phyloP scores from a whole-genome alignment of 352 stramenopile genomes.

The Phytophthora citricola region DNA sequence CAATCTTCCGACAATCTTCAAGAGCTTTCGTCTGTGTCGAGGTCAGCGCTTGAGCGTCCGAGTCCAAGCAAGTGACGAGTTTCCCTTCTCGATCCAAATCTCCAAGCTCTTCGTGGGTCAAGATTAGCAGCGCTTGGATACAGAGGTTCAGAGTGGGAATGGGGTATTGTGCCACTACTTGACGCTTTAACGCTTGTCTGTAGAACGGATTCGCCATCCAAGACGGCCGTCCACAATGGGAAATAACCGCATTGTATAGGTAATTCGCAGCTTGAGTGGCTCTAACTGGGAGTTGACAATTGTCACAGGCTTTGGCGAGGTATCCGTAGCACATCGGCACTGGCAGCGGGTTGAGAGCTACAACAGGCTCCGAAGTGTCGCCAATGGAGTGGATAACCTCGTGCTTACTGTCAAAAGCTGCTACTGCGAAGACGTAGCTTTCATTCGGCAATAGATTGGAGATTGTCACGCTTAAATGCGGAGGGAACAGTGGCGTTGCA shows the following conservation, averaged over 20 bases:
- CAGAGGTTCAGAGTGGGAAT: slow-evolving; percentile 60
- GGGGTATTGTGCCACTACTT: slow-evolving; percentile 55
- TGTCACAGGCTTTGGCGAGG: slow-evolving; percentile 60
- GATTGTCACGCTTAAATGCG: slow-evolving; percentile 43
- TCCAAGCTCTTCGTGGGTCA: slow-evolving; percentile 59
- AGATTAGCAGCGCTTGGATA: slow-evolving; percentile 58
- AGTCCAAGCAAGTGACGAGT: slow-evolving; percentile 32
- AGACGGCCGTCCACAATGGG: slow-evolving; percentile 31
- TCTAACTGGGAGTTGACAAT: slow-evolving; percentile 33
- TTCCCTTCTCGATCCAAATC: slow-evolving; percentile 51
- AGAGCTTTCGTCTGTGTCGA: slow-evolving; percentile 46
- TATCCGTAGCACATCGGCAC: slow-evolving; percentile 76
- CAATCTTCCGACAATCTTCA: slow-evolving; percentile 55
- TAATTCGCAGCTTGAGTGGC: slow-evolving; percentile 50
- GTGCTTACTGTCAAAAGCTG: slow-evolving; percentile 70
- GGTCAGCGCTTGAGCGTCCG: slow-evolving; percentile 39
- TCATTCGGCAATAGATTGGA: slow-evolving; percentile 69
- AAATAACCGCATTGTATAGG: slow-evolving; percentile 61
- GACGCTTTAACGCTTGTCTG: slow-evolving; percentile 55
- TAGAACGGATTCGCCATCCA: slow-evolving; percentile 77
- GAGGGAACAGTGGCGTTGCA: slow-evolving; percentile 50
- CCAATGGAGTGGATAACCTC: slow-evolving; percentile 77
- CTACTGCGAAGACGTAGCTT: slow-evolving; percentile 85
- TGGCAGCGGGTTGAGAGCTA: slow-evolving; percentile 72
- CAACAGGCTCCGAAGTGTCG: slow-evolving; percentile 61